Evolutionary conservation across 2,329 filamentous ascomycete genomes (phyloP), one percentile per base, ranked within the genome.

Genomic region (Aaosphaeria arxii): DNA sequence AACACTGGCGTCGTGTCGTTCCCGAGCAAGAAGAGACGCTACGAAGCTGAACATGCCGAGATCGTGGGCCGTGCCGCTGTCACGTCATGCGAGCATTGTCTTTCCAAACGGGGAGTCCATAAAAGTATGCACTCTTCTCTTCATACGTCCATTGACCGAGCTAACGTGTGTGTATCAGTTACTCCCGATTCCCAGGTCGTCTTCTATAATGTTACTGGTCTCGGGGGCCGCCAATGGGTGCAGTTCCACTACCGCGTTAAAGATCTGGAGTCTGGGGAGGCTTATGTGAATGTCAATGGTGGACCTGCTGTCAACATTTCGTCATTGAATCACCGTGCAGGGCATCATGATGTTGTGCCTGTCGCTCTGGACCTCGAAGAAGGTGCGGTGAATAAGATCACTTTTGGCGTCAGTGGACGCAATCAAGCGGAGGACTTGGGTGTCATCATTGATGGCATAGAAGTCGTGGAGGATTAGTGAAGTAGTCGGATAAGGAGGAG

Each of bases 121-220:
- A 40, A 47, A 11, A 48, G 55, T 53, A 52, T 45, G 45, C 28
- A 40, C 41, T 29, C 38, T 24, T 13, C 17, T 24, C 17, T 24
- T 24, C 17, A 24, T 24, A 24, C 17, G 11, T 44, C 31, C n/a
- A n/a, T 11, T 40, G 6, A 24, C 7, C 9, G 11, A 17, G 9
- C 42, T 43, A 35, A 44, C 29, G n/a, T 49, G 13, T 5, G 5
- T 47, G 29, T 42, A 24, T 24, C 17, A 24, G 17, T 24, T 24
- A 24, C 17, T 2, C 33, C 33, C 4, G 9, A 9, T 13, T 36
- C 33, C 31, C 54, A 63, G 40, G 53, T 70, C n/a, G 62, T 57
- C 0, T 72, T 72, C 56, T 54, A 55, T 30, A 72, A 73, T 44
- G 56, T 72, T 9, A 70, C 69, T 2, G 71, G 68, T 11, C 66